Conservation (phyloP, 2,329 filamentous ascomycete species). For the Metarhizium guizhouense region DNA sequence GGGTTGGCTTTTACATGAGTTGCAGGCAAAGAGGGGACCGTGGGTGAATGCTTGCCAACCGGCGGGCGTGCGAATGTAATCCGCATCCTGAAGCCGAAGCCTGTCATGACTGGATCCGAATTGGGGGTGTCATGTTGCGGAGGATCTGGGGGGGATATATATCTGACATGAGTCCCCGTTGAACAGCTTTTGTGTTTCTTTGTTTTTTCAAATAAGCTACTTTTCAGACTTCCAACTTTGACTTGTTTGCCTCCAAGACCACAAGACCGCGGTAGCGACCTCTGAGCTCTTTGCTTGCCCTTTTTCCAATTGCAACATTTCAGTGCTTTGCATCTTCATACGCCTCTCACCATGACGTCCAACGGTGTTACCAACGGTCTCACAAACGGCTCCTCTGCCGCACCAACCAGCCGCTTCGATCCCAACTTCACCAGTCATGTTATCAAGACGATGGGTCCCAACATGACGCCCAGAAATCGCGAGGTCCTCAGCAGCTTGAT, state of each 20-base stretch:
- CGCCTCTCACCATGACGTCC: conserved; percentile 7
- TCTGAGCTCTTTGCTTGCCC: no score
- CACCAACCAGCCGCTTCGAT: conserved; percentile 46
- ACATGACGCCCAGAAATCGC: conserved; percentile 55
- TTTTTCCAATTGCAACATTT: no score
- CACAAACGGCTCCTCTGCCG: conserved; percentile 16
- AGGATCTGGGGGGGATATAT: not conserved
- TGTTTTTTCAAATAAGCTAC: no score
- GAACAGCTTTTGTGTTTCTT: no score
- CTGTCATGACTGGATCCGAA: no score
- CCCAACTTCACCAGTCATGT: conserved; percentile 69
- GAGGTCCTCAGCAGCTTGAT: conserved; percentile 56
- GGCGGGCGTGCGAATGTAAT: not conserved
- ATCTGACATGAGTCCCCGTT: not conserved
- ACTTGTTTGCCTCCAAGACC: no score
- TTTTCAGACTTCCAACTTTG: no score
- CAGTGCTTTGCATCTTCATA: not conserved
- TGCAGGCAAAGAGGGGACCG: not conserved
- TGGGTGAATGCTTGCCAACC: not conserved
- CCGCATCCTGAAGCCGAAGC: not conserved
- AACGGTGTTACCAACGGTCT: conserved; percentile 21
- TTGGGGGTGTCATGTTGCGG: not conserved
- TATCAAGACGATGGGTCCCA: conserved; percentile 63
- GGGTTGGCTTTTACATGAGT: not conserved
- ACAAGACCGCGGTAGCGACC: no score